Evolutionary conservation across 2,329 filamentous ascomycete species (phyloP).

Genomic region (Botrytis medusae): DNA sequence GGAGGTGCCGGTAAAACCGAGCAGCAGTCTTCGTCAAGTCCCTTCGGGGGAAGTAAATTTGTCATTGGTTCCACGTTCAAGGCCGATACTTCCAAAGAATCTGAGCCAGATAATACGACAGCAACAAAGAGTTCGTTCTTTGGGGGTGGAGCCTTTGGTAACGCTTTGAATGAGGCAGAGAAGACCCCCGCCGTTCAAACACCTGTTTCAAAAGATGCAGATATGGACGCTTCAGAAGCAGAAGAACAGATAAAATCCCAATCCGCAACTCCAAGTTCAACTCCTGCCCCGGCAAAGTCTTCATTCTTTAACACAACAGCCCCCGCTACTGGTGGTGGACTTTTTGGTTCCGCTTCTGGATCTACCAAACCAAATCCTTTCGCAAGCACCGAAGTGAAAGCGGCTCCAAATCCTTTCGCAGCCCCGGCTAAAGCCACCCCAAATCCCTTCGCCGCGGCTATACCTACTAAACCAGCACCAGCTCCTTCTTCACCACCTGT

Average conservation of each 20-base stretch:
- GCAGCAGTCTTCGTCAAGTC: conserved; percentile 26
- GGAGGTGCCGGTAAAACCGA: conserved; percentile 45
- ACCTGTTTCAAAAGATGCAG: conserved; percentile 48
- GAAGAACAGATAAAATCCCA: conserved; percentile 22
- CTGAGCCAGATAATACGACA: conserved; percentile 51
- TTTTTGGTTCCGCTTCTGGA: conserved; percentile 30
- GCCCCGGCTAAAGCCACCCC: conserved; percentile 14
- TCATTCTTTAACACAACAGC: conserved; percentile 26
- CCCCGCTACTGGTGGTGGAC: conserved; percentile 21
- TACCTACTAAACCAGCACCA: conserved; percentile 19
- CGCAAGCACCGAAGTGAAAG: conserved; percentile 20
- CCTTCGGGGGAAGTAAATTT: conserved; percentile 32
- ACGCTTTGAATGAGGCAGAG: conserved; percentile 53
- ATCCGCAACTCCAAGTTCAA: conserved; percentile 33
- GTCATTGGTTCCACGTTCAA: conserved; percentile 42
- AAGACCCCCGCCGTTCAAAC: conserved; percentile 33
- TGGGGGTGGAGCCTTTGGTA: conserved; percentile 56
- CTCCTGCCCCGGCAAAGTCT: conserved; percentile 32
- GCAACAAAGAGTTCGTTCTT: conserved; percentile 56
- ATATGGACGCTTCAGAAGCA: conserved; percentile 45
- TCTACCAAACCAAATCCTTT: conserved; percentile 27
- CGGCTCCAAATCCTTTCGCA: conserved; percentile 11
- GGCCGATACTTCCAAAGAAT: conserved; percentile 54
- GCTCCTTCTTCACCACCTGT: conserved; percentile 27
- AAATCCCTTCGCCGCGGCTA: conserved; percentile 29